Base-by-base conservation (phyloP, 2,329 filamentous ascomycete genomes). In the Xylaria sp. region DNA sequence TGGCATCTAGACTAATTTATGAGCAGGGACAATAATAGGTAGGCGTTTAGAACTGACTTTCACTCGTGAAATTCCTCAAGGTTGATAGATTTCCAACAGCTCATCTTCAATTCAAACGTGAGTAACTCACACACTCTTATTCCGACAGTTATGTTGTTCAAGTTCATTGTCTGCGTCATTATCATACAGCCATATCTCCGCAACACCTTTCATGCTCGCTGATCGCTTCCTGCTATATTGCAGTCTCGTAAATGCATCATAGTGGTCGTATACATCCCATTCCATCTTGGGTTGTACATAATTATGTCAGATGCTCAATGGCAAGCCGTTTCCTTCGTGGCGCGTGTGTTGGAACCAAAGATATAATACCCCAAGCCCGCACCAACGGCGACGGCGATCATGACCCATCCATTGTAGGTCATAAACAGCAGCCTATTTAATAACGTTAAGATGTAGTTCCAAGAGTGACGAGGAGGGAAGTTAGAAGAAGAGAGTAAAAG, bases 371-470 rank as follows among this genome's bases (percentile, higher is more conserved):
- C 96, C 54, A 97, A 81, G 73, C 97, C 97, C 0, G 95, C 94
- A 18, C 96, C 96, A 10, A 97, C 84, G 0, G 92, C 92, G 18
- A 98, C 94, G 2, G 95, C 89, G 73, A 97, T 82, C 96, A 99
- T 99, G 74, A 99, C 90, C 91, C 93, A 97, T 66, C 96, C 96
- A 77, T 99, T 99, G 83, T 99, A 99, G n/a, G 96, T 99, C 96
- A 99, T 99, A 82, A 99, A 99, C 25, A 99, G 83, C 70, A 99
- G 86, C 96, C 95, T 98, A 20, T 56, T 2, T 3, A 0, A 54
- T 62, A 31, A 1, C 1, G 51, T 66, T 13, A 67, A 62, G 20
- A 20, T 39, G 7, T 1, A 7, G n/a, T 64, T 51, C 48, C 12
- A 28, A 39, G 4, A 13, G 18, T 33, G 41, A 51, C 54, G 20